Evolutionary conservation across 139 green algal genomes (phyloP), one percentile per base, ranked within the genome.

Genomic region (Edaphochlamys debaryana): DNA sequence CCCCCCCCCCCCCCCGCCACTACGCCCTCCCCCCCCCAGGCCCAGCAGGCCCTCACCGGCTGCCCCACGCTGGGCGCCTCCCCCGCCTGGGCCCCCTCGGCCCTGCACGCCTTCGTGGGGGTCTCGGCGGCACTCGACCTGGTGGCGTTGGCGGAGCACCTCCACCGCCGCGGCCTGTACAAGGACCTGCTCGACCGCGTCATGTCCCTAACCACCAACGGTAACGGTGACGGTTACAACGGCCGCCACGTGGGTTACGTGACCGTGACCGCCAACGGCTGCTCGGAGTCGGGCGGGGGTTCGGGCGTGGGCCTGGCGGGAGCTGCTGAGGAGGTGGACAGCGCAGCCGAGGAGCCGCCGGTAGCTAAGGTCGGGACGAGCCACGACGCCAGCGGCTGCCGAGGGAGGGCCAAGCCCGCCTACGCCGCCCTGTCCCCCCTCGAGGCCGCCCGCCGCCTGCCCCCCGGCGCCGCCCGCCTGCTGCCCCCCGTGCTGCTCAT

Each of bases 71-170:
- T 69, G 63, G 86, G 76, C 29, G 84, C 75, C 56, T 48, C 41
- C 20, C 89, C 89, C 0, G 42, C 78, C 41, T 98, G 95, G 95
- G 82, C 89, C 37, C 90, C 90, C 2, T 7, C 30, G 1, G 29
- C 69, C 30, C 85, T 94, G 72, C 32, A 74, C 8, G 89, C 73
- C 38, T 94, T 93, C 52, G 73, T 96, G 40, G 91, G 92, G 27
- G 77, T 96, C 6, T 95, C 85, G 40, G 94, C 94, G 23, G 90
- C 93, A 0, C 98, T 98, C 82, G 93, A 98, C 87, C 86, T 98
- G n/a, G 69, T 85, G 6, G 88, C 84, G 2, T 82, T 98, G 69
- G 80, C 88, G 1, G 89, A 95, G 38, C 94, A 98, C 91, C 85
- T 98, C 75, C 86, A 98, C 85, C 79, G 88, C 25, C 83, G 94